These are phyloP conservation scores for Penicillium fimorum DNA, from an alignment of 495 filamentous ascomycete genomes.

Conservation along the genomic window DNA sequence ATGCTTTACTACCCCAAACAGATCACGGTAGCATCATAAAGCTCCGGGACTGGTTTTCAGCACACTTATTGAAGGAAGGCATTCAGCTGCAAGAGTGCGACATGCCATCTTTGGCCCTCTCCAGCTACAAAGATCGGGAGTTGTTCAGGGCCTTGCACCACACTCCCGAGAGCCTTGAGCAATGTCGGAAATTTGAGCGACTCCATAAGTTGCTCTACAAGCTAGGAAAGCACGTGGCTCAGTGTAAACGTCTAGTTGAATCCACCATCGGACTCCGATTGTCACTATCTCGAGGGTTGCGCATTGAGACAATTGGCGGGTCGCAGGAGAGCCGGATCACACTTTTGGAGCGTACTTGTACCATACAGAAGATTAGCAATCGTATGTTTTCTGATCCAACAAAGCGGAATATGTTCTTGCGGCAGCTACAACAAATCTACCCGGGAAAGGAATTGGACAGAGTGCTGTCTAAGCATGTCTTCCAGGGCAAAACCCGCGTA, in stretches of 20 bases:
- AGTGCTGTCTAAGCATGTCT: slow-evolving; percentile 4
- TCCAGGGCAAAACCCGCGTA: slow-evolving; percentile 4
- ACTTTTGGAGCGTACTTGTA: not conserved
- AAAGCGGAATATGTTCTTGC: slow-evolving; percentile 3
- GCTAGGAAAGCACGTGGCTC: too few relatives aligned
- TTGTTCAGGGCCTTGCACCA: not conserved
- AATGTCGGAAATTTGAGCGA: not conserved
- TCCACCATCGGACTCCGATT: too few relatives aligned
- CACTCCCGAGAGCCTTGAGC: not conserved
- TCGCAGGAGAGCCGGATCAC: not conserved
- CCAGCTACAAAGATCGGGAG: not conserved
- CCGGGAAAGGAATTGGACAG: slow-evolving; percentile 2
- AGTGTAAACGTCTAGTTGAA: too few relatives aligned
- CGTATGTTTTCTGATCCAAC: slow-evolving; percentile 1
- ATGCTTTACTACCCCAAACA: too few relatives aligned
- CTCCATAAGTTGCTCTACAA: not conserved
- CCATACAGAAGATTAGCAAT: slow-evolving; percentile 7
- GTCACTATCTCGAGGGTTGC: not conserved
- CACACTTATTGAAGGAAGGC: not conserved
- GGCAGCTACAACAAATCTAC: slow-evolving; percentile 1
- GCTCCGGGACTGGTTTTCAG: too few relatives aligned
- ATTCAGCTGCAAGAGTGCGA: not conserved
- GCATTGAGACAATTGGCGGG: not conserved
- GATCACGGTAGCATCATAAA: too few relatives aligned
- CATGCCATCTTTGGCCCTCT: not conserved